Evolutionary conservation across 306 rosid genomes (phyloP), one percentile per base, ranked within the genome.

Genomic region (Rosa chinensis): DNA sequence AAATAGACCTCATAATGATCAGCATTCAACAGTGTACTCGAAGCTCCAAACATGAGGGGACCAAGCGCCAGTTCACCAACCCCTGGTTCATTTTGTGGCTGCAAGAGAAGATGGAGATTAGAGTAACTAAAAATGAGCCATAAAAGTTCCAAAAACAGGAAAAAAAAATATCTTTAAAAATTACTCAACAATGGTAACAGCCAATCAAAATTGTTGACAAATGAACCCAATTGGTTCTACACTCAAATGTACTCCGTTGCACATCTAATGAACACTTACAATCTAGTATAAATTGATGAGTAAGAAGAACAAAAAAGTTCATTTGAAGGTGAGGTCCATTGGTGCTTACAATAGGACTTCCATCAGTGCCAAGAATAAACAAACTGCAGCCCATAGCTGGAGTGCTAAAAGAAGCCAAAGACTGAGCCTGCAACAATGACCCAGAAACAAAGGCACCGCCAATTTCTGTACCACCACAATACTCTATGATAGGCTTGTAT

Each of bases 381-480:
- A 94, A 83, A 85, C 81, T 85, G 87, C 97, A 91, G 66, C 97
- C 84, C 92, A 94, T 91, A 50, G 90, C 97, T 16, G 97, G 99
- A 74, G 96, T 92, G 91, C 99, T 94, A 82, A 94, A 94, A 85
- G 99, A 93, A 76, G 97, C 92, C 84, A 94, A 82, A 50, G 99
- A 90, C 64, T 94, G 99, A 84, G 97, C 84, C 85, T 94, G 96
- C 77, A 91, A 87, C 32, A 94, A 75, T 78, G 99, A 94, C 64
- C 99, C 99, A 77, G 91, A 55, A 78, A 92, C 84, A 84, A 94
- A 94, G 70, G 86, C 95, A 79, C 99, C 97, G 40, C 97, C 97
- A 80, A 94, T 92, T 87, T 94, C 99, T 12, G 99, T 94, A 63
- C 99, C 99, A 73, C 99, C 99, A 82, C 99, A 94, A 84, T 89